A percentile compares a stretch with the other conserved stretches of the same genome.
Evolutionary conservation across 139 green algal species (phyloP).

Genomic region (Chlorella sorokiniana): DNA sequence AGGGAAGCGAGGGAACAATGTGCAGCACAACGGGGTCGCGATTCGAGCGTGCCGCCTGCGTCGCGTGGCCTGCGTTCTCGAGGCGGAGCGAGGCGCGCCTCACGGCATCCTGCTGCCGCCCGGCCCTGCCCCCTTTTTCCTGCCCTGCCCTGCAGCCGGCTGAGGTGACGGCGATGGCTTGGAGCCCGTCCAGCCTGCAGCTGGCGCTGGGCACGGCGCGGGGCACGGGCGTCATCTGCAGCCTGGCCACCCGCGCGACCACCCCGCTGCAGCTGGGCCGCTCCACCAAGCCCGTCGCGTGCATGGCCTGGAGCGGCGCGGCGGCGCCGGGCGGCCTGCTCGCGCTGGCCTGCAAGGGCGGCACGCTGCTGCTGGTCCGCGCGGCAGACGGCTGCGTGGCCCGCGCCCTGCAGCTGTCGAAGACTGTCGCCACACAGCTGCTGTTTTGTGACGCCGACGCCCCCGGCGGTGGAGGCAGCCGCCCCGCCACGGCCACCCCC

Average conservation of each 20-base stretch:
- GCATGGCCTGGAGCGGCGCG: not conserved
- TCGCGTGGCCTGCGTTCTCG: no score
- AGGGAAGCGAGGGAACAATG: no score
- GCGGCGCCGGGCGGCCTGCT: slow-evolving; percentile 10
- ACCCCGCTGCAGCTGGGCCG: slow-evolving; percentile 9
- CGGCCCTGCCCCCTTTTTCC: not conserved
- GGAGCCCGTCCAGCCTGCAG: slow-evolving; percentile 53
- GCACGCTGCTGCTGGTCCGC: slow-evolving; percentile 17
- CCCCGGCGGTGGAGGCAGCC: not conserved
- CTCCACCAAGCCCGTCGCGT: slow-evolving; percentile 13
- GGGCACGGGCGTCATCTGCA: slow-evolving; percentile 77
- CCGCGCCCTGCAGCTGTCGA: slow-evolving; percentile 3
- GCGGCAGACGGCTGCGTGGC: not conserved
- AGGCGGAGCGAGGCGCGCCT: no score
- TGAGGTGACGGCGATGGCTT: slow-evolving; percentile 63
- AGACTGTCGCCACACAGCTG: slow-evolving; percentile 1
- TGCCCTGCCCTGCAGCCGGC: slow-evolving; percentile 45
- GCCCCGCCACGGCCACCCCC: not conserved
- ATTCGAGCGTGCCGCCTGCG: no score
- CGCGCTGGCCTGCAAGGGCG: slow-evolving; percentile 23
- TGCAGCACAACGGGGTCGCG: no score
- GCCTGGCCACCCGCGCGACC: slow-evolving; percentile 24
- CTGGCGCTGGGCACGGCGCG: slow-evolving; percentile 74
- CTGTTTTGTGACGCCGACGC: not conserved
- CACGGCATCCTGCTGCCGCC: not conserved